phyloP scores from a whole-genome alignment of 1,284 basidiomycete genomes.

The Ustilago cynodontis region DNA sequence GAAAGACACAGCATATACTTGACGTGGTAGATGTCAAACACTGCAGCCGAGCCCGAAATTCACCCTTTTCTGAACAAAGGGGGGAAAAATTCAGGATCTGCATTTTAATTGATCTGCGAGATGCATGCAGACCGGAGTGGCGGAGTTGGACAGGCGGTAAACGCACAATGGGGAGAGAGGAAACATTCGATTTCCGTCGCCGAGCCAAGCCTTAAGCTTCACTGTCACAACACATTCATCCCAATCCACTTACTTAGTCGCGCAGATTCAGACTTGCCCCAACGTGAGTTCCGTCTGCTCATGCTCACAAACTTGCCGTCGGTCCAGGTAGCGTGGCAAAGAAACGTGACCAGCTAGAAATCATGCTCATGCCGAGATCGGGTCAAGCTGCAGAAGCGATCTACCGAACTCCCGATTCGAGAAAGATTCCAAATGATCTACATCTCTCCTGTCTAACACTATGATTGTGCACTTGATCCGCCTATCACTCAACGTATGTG shows the following conservation, averaged over 20 bases:
- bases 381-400: background rate
- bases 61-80: background rate
- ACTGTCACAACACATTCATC: too few species aligned
- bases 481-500: background rate
- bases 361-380: background rate
- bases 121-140: slow-evolving; percentile 26
- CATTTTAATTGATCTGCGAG: background rate
- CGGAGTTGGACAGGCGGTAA: slow-evolving; percentile 21
- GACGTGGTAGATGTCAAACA: slow-evolving; percentile 20
- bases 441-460: background rate
- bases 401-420: background rate
- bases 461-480: background rate
- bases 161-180: background rate
- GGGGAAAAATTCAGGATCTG: background rate
- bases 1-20: too few species aligned
- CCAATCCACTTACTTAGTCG: too few species aligned
- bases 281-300: background rate
- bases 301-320: background rate
- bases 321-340: background rate
- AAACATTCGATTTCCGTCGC: slow-evolving; percentile 1
- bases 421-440: background rate
- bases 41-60: slow-evolving; percentile 15
- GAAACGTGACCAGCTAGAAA: background rate
- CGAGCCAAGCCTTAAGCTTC: slow-evolving; percentile 3
- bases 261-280: too few species aligned